Percentiles rank a stretch among this genome's conserved stretches.
Evolutionary conservation across 2,329 filamentous ascomycete species (phyloP).

Genomic region (Penicillium verrucosum): DNA sequence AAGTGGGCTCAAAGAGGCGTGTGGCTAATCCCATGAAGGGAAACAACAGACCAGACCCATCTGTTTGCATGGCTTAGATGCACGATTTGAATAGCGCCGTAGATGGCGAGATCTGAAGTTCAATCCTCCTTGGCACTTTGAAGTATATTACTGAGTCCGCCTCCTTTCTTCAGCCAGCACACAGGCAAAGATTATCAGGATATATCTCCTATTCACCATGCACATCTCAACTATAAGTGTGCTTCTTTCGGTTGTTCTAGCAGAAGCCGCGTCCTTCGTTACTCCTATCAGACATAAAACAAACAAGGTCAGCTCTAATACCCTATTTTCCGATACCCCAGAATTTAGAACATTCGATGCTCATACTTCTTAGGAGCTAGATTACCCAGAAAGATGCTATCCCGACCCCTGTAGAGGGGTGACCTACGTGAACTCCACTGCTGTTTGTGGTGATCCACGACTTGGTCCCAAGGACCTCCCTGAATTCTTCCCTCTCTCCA

Average conservation of each 20-base stretch:
- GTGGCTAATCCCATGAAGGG: constrained; percentile 27
- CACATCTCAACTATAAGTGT: not conserved
- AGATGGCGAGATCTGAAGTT: not conserved
- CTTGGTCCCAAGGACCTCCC: constrained; percentile 20
- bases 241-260: not conserved
- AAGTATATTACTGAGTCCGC: not conserved
- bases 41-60: constrained; percentile 1
- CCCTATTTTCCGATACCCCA: not conserved
- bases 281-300: not conserved
- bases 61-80: not conserved
- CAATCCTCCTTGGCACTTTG: not conserved
- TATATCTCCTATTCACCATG: not conserved
- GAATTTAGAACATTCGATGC: not conserved
- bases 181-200: not conserved
- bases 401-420: constrained; percentile 11
- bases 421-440: constrained; percentile 7
- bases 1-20: constrained; percentile 30
- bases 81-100: not conserved
- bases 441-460: constrained; percentile 19
- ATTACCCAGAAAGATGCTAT: constrained; percentile 11
- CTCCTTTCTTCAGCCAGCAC: too few species aligned
- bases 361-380: constrained; percentile 3
- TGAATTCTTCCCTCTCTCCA: constrained; percentile 14
- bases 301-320: not conserved
- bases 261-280: not conserved